Evolutionary conservation across 441 rosid species (phyloP).

Genomic region (Francoa sonchifolia): DNA sequence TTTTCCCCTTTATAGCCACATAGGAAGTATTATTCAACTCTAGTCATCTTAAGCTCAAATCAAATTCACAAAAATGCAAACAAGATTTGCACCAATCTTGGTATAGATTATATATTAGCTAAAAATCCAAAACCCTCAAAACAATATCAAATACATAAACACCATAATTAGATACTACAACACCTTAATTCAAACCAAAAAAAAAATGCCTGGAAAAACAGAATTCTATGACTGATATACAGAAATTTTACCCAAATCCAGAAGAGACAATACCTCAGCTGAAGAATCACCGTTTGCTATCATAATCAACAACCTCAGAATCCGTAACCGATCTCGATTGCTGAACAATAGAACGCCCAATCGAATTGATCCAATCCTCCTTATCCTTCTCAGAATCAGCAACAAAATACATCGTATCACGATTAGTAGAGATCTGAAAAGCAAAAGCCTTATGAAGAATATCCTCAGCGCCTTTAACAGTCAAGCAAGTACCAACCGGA

Average conservation of each 20-base stretch:
- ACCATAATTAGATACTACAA: no score
- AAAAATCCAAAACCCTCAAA: no score
- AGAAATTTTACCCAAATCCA: not conserved
- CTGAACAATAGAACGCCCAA: conserved; percentile 62
- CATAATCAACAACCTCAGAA: conserved; percentile 58
- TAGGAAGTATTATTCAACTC: no score
- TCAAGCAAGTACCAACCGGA: conserved; percentile 53
- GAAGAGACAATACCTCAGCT: not conserved
- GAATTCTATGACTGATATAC: no score
- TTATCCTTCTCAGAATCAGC: conserved; percentile 68
- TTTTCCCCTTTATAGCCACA: no score
- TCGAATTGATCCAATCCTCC: conserved; percentile 74
- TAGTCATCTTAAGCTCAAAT: no score
- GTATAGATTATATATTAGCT: no score
- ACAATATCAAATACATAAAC: no score
- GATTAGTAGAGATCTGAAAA: conserved; percentile 48
- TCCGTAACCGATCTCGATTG: conserved; percentile 56
- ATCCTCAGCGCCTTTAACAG: conserved; percentile 78
- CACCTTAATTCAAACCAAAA: no score
- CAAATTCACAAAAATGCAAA: no score
- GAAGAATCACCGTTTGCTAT: conserved; percentile 26
- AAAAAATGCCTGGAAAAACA: no score
- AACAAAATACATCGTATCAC: conserved; percentile 46
- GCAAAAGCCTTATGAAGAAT: conserved; percentile 49
- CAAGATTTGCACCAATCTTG: no score